Percentiles rank a stretch among this genome's conserved stretches.
Conservation (phyloP, 805 yeast genomes). For the Geotrichum ghanense region DNA sequence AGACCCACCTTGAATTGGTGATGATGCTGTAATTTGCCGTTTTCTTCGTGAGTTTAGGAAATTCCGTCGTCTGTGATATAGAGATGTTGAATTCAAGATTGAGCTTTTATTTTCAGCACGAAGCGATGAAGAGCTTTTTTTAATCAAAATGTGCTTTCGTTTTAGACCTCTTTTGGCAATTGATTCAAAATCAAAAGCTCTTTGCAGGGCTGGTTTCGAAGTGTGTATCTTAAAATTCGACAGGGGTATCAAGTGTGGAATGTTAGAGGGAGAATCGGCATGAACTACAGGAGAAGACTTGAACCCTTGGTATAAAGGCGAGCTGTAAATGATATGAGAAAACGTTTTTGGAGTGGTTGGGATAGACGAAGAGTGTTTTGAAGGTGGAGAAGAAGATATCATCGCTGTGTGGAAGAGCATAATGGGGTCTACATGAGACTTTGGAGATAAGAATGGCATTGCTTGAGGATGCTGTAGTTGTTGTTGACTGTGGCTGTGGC, state of each 20-base stretch:
- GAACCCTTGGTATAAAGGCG: constrained; percentile 15
- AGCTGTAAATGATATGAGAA: constrained; percentile 13
- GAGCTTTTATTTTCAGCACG: too few relatives aligned
- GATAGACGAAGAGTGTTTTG: constrained; percentile 1
- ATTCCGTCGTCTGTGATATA: background rate
- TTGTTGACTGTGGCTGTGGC: too few relatives aligned
- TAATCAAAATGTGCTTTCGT: background rate
- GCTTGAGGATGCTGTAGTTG: constrained; percentile 3
- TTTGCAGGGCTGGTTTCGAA: background rate
- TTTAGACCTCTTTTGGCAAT: background rate
- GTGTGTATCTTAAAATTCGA: background rate
- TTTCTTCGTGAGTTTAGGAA: background rate
- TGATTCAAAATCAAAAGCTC: background rate
- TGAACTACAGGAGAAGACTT: constrained; percentile 10
- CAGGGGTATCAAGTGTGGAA: constrained; percentile 1
- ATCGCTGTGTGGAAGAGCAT: constrained; percentile 7
- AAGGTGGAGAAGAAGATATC: constrained; percentile 2
- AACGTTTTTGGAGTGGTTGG: constrained; percentile 14
- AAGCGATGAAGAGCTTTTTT: background rate
- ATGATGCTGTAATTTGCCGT: background rate
- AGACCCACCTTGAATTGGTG: background rate
- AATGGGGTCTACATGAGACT: constrained; percentile 10
- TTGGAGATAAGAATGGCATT: constrained; percentile 4
- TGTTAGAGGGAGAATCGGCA: background rate
- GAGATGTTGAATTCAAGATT: too few relatives aligned